A percentile compares a stretch with the other conserved stretches of the same genome.
Conservation (phyloP, 148 eudicot species). For the Arbutus unedo region DNA sequence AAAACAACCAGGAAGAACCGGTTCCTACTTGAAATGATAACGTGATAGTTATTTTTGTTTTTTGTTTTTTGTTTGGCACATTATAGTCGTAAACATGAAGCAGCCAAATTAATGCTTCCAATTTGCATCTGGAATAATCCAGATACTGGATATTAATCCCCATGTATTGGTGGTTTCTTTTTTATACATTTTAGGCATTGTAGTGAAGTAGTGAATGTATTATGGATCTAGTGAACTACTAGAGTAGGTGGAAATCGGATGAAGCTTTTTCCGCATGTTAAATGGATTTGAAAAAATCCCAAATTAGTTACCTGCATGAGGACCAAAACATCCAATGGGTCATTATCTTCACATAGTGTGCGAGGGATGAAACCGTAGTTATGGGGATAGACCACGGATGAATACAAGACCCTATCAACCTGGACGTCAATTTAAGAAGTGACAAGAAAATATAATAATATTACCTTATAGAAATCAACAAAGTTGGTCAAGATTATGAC, state of each 20-base stretch:
- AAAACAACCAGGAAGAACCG: constrained; percentile 73
- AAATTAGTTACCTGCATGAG: constrained; percentile 75
- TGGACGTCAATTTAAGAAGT: constrained; percentile 17
- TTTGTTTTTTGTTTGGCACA: background rate
- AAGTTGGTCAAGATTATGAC: background rate
- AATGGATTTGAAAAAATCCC: background rate
- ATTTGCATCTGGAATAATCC: background rate
- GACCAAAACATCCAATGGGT: constrained; percentile 90
- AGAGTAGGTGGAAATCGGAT: background rate
- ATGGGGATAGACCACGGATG: constrained; percentile 96
- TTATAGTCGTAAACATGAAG: background rate
- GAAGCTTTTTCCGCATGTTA: background rate
- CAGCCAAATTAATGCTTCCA: background rate
- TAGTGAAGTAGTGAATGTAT: background rate
- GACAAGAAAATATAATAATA: background rate
- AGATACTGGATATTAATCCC: background rate
- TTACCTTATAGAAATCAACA: no score
- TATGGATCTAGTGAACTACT: background rate
- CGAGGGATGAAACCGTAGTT: constrained; percentile 97
- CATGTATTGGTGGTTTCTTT: background rate
- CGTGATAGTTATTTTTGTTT: background rate
- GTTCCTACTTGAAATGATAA: constrained; percentile 44
- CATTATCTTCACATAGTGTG: constrained; percentile 89
- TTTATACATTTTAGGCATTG: background rate
- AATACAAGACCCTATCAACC: constrained; percentile 90